phyloP scores from a whole-genome alignment of 1,139 yeast species.

The Saccharomycopsis crataegensis region DNA sequence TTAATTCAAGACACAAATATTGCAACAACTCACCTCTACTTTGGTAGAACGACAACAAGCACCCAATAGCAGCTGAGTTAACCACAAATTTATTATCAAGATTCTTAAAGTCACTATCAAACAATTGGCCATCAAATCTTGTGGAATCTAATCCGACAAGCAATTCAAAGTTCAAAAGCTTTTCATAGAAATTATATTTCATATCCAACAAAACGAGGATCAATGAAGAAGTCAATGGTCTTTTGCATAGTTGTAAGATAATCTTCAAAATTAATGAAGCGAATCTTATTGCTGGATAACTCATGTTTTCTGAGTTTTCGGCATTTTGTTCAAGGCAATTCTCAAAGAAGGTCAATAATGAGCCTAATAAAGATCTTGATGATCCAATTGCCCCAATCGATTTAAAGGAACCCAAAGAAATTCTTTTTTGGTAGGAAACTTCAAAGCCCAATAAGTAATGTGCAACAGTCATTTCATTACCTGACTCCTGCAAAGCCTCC shows the following conservation, averaged over 20 bases:
- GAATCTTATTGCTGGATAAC: slow-evolving; percentile 47
- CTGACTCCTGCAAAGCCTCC: slow-evolving; percentile 35
- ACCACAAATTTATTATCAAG: slow-evolving; percentile 34
- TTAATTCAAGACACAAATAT: slow-evolving; percentile 66
- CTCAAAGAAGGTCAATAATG: slow-evolving; percentile 19
- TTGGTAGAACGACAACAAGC: slow-evolving; percentile 55
- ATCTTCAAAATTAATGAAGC: slow-evolving; percentile 55
- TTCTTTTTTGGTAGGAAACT: slow-evolving; percentile 25
- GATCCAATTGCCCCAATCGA: slow-evolving; percentile 11
- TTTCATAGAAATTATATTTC: slow-evolving; percentile 42
- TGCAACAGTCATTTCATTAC: slow-evolving; percentile 34
- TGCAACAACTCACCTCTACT: slow-evolving; percentile 59
- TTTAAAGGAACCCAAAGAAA: not conserved
- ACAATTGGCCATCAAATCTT: slow-evolving; percentile 45
- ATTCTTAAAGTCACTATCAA: slow-evolving; percentile 35
- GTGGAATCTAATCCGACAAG: slow-evolving; percentile 37
- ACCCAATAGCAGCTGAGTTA: slow-evolving; percentile 33
- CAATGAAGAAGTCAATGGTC: slow-evolving; percentile 44
- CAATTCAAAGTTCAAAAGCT: slow-evolving; percentile 47
- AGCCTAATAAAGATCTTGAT: slow-evolving; percentile 8
- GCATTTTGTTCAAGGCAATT: not conserved
- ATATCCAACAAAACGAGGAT: slow-evolving; percentile 44
- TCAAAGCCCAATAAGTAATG: slow-evolving; percentile 75
- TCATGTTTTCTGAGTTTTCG: slow-evolving; percentile 31
- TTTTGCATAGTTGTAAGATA: slow-evolving; percentile 50